Conservation (phyloP, 2,329 filamentous ascomycete species). For the Periconia macrospinosa region DNA sequence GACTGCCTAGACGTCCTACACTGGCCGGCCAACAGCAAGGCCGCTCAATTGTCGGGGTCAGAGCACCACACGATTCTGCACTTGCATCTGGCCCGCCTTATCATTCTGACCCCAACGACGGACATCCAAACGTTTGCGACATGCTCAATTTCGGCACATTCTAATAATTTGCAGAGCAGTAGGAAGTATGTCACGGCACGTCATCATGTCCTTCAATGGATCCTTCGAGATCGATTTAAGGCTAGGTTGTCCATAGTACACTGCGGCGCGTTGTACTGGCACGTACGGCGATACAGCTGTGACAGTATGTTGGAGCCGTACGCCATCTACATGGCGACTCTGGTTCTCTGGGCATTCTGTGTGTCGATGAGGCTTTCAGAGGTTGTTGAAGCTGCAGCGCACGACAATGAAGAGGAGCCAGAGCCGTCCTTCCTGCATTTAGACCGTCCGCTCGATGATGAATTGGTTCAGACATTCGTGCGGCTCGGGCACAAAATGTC, state of each 20-base stretch:
- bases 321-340: slow-evolving; percentile 49
- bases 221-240: slow-evolving; percentile 56
- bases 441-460: slow-evolving; percentile 60
- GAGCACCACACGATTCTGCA: slow-evolving; percentile 60
- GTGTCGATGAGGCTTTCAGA: slow-evolving; percentile 21
- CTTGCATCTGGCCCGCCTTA: slow-evolving; percentile 57
- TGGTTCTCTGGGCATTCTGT: slow-evolving; percentile 53
- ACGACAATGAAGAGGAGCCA: slow-evolving; percentile 9
- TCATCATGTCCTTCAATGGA: slow-evolving; percentile 51
- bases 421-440: slow-evolving; percentile 54
- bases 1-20: slow-evolving; percentile 60
- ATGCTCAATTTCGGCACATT: too few species aligned
- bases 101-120: slow-evolving; percentile 54
- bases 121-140: slow-evolving; percentile 42
- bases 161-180: too few species aligned
- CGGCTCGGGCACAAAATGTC: slow-evolving; percentile 53
- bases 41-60: slow-evolving; percentile 52
- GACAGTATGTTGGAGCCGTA: slow-evolving; percentile 53
- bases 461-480: slow-evolving; percentile 61
- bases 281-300: slow-evolving; percentile 53
- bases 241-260: slow-evolving; percentile 60
- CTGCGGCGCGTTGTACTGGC: slow-evolving; percentile 56
- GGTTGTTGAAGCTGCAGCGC: slow-evolving; percentile 6
- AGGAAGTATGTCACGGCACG: background rate
- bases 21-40: slow-evolving; percentile 59